Evolutionary conservation across 2,329 filamentous ascomycete genomes (phyloP), one percentile per base, ranked within the genome.

Genomic region (Pseudogymnoascus sp.): DNA sequence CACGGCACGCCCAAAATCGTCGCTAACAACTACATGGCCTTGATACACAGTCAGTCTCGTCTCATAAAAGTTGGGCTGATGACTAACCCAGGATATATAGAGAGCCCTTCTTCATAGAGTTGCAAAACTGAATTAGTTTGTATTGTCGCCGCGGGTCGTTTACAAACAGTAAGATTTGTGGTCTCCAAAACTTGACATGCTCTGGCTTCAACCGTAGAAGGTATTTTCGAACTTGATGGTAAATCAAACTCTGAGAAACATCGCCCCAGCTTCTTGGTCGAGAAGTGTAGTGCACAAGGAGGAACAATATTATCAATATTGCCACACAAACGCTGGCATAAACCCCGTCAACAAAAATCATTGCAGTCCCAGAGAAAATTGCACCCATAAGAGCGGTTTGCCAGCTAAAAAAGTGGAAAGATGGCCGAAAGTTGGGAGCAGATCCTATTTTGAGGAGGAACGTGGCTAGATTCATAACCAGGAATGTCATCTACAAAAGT

Each of bases 111-210:
- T 96, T 96, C 72, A 96, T 77, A 0, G 90, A 92, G 72, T 96
- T 96, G 75, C 91, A 96, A 68, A 96, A 96, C 64, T 92, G 90
- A 2, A 96, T 93, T 41, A 96, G 81, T 42, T 90, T 87, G 61
- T 89, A 91, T 71, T 94, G 90, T 5, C 82, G 83, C n/a, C 91
- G 82, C 3, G 91, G 89, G 69, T 94, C 85, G 71, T 93, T 94
- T 66, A 94, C 85, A 61, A 96, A 83, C 0, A 96, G 80, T 58
- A 96, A 83, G 45, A 96, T 92, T 67, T 95, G 91, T 0, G 91
- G 91, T 60, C 91, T 82, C 91, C 92, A 96, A 72, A 95, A 96
- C 70, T 96, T 96, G 74, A 96, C 92, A 71, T 96, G 91, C 69
- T 96, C 91, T 36, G 91, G 90, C 59, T 85, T 87, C 30, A 96